Conservation (phyloP, 2,329 filamentous ascomycete genomes). For the Gnomoniopsis smithogilvyi region DNA sequence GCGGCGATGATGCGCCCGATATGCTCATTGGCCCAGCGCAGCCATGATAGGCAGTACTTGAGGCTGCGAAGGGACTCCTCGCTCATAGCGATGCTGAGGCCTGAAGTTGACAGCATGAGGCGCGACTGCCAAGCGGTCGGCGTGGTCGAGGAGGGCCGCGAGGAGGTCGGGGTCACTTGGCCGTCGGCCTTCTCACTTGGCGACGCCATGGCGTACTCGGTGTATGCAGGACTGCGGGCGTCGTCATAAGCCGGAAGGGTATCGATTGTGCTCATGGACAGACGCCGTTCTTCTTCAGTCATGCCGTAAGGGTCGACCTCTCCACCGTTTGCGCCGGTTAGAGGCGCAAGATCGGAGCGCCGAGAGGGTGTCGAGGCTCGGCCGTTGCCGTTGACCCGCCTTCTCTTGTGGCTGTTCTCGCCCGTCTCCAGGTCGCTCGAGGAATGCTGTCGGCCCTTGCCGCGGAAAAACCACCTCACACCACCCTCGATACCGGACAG, state of each 20-base stretch:
- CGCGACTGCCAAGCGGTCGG: conserved; percentile 68
- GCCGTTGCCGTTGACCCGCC: conserved; percentile 50
- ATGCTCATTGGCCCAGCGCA: conserved; percentile 78
- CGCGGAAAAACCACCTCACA: conserved; percentile 74
- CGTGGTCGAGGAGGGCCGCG: conserved; percentile 25
- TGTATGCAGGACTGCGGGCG: conserved; percentile 70
- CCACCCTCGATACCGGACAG: conserved; percentile 86
- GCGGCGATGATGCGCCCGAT: conserved; percentile 72
- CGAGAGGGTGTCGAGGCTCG: conserved; percentile 24
- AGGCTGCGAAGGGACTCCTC: conserved; percentile 81
- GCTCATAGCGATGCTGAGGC: conserved; percentile 86
- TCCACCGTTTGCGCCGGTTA: conserved; percentile 17
- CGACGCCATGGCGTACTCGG: conserved; percentile 44
- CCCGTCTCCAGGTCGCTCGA: conserved; percentile 45
- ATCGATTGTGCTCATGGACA: conserved; percentile 68
- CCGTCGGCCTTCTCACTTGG: conserved; percentile 17
- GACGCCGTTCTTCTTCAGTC: conserved; percentile 42
- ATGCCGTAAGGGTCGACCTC: conserved; percentile 23
- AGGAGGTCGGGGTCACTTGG: conserved; percentile 27
- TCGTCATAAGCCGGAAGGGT: conserved; percentile 83
- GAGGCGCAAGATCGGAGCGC: conserved; percentile 24
- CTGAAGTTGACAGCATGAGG: conserved; percentile 85
- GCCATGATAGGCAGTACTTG: conserved; percentile 77
- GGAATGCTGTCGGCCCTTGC: conserved; percentile 51
- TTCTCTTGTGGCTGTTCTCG: conserved; percentile 52